These are phyloP conservation scores for Juncus inflexus DNA, from an alignment of 176 grass and related monocot genomes.

Conservation along the genomic window DNA sequence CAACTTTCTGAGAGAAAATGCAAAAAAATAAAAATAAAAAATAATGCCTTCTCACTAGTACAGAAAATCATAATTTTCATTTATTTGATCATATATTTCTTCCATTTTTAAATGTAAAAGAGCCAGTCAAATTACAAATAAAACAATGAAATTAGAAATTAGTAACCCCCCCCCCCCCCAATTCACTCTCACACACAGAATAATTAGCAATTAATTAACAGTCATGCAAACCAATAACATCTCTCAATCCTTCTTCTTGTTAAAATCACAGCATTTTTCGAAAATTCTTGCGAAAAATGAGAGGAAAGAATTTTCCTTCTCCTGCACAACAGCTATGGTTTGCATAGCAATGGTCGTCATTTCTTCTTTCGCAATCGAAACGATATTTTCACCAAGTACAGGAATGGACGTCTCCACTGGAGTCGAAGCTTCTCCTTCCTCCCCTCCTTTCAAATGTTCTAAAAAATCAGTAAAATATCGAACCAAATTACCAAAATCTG, in stretches of 20 bases:
- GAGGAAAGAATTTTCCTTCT: background rate
- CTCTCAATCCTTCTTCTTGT: constrained; percentile 25
- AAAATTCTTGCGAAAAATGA: constrained; percentile 15
- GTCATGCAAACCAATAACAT: background rate
- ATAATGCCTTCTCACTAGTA: too few relatives aligned
- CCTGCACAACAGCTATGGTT: background rate
- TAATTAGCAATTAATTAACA: background rate
- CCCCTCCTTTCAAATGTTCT: background rate
- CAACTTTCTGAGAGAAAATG: too few relatives aligned
- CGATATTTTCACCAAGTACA: background rate
- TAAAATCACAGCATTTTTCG: constrained; percentile 20
- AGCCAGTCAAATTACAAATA: too few relatives aligned
- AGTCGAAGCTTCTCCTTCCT: background rate
- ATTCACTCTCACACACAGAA: background rate
- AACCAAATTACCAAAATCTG: too few relatives aligned
- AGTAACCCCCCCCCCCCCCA: background rate
- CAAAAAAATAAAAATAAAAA: too few relatives aligned
- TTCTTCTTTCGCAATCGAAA: too few relatives aligned
- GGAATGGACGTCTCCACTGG: background rate
- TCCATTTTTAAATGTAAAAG: too few relatives aligned
- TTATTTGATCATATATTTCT: too few relatives aligned
- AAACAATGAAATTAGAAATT: background rate
- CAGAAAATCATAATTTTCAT: too few relatives aligned
- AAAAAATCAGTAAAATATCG: too few relatives aligned
- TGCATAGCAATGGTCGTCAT: too few relatives aligned